A percentile compares a stretch with the other conserved stretches of the same genome.
These are phyloP conservation scores for Phaeosphaeria sp. DNA, from an alignment of 2,329 filamentous ascomycete genomes.

Conservation along the genomic window DNA sequence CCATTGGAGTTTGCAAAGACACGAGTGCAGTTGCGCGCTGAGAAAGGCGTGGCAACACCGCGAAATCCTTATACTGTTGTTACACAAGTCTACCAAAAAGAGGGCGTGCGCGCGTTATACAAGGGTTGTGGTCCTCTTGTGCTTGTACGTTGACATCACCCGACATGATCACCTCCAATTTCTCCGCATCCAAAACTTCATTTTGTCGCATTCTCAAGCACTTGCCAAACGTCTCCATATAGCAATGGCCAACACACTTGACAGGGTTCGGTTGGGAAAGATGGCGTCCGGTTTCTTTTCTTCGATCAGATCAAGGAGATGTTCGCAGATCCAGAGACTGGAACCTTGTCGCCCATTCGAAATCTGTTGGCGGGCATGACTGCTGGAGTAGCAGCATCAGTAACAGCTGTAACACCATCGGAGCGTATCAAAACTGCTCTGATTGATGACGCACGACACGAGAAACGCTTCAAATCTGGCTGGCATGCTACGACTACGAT, in stretches of 20 bases:
- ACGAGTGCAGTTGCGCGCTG: constrained; percentile 62
- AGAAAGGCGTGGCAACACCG: constrained; percentile 53
- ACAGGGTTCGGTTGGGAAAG: constrained; percentile 67
- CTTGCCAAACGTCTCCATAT: neutral
- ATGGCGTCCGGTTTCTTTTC: constrained; percentile 69
- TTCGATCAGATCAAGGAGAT: constrained; percentile 70
- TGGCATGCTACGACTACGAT: constrained; percentile 60
- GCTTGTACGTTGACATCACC: constrained; percentile 42
- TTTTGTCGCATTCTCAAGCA: neutral
- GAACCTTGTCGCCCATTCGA: constrained; percentile 61
- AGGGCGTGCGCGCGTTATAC: constrained; percentile 66
- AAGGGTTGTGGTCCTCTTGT: constrained; percentile 69
- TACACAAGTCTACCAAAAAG: constrained; percentile 59
- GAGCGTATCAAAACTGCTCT: constrained; percentile 73
- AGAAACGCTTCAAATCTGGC: constrained; percentile 58
- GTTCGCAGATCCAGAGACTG: constrained; percentile 63
- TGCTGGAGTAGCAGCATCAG: constrained; percentile 66
- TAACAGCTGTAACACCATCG: constrained; percentile 71
- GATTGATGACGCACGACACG: constrained; percentile 65
- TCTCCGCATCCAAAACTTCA: neutral
- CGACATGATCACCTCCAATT: neutral
- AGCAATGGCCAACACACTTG: constrained; percentile 13
- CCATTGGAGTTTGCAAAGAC: constrained; percentile 75
- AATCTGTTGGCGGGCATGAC: constrained; percentile 71
- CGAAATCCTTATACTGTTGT: constrained; percentile 67